Evolutionary conservation across 805 yeast species (phyloP), one percentile per base, ranked within the genome.

Genomic region (Pichia phayaonensis): DNA sequence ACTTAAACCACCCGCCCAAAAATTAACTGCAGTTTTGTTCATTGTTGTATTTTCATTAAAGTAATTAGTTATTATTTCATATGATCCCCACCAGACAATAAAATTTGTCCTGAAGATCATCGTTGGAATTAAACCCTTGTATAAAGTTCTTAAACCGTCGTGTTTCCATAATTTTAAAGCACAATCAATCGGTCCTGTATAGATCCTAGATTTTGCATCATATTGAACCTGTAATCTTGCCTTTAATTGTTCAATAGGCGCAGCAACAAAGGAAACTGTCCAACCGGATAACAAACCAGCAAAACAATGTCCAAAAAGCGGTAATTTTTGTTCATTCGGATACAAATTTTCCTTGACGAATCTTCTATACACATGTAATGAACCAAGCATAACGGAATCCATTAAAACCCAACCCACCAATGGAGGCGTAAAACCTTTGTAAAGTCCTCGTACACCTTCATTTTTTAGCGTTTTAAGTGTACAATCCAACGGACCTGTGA

Each of bases 241-340:
- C 68, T 90, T 90, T 57, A 90, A 81, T 59, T 85, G 84, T 65
- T 90, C 97, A 8, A 90, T 84, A 2, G 97, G 97, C 0, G 96
- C 96, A 5, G 97, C 97, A n/a, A 90, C 90, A 70, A 90, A 85
- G 44, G 92, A 83, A 15, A 90, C 97, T 0, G 97, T 90, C 84
- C 84, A 80, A 2, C 97, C 97, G 10, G 94, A 81, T n/a, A 95
- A 95, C 29, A 79, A 63, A 0, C 83, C 84, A 1, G 96, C 92
- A 22, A 84, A 65, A 29, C 85, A 73, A 61, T 85, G 89, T 0
- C 95, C 96, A 16, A 75, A 53, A 16, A 89, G 64, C 1, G 96
- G 96, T 54, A 90, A 69, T 60, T 79, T 80, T 24, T 73, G 68
- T 48, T 79, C 75, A n/a, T 82, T 74, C 0, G 76, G 72, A 59